Base-by-base conservation (phyloP, 1,139 yeast species). In the Pneumocystis murina region DNA sequence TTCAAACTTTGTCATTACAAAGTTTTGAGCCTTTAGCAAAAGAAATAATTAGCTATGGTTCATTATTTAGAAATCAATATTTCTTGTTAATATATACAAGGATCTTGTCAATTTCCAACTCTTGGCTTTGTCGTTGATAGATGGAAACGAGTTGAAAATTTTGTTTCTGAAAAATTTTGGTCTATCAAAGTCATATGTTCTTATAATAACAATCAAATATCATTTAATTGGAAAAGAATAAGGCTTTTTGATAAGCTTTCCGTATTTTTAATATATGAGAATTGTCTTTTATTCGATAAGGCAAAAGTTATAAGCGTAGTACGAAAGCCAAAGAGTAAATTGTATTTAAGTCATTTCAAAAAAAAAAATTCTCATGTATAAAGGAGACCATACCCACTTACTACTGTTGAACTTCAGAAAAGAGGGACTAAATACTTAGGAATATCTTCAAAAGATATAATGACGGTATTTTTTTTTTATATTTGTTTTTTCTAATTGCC, bases 81-180 rank as follows among this genome's bases (percentile, higher is more conserved):
- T 68, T 73, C 79, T 0, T 76, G 85, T 0, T 88, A 96, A 0
- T 91, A 90, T 72, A 97, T 24, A 24, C 14, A 48, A 58, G 60
- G 98, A 0, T 84, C 96, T 0, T 94, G 99, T 72, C 99, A 94
- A 72, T 92, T 92, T 69, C 99, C 99, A 1, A 92, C 98, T 0
- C 76, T 94, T 63, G 97, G 98, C 1, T 94, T 94, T 74, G 91
- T 94, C 0, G 97, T 92, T n/a, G 98, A 94, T 72, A 77, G 98
- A 66, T 90, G 85, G 72, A 84, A 84, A 66, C 77, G 96, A 64
- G 88, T 87, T 35, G 80, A 83, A 71, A 77, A 78, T 66, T 92
- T 92, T 72, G 76, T 79, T 3, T 81, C 88, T 0, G 97, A 94
- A 71, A 80, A 80, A 28, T 91, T 88, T 71, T 94, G 97, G 97